These are phyloP conservation scores for Endogone sp. DNA, from an alignment of 192 early-diverging fungal species.

Conservation along the genomic window DNA sequence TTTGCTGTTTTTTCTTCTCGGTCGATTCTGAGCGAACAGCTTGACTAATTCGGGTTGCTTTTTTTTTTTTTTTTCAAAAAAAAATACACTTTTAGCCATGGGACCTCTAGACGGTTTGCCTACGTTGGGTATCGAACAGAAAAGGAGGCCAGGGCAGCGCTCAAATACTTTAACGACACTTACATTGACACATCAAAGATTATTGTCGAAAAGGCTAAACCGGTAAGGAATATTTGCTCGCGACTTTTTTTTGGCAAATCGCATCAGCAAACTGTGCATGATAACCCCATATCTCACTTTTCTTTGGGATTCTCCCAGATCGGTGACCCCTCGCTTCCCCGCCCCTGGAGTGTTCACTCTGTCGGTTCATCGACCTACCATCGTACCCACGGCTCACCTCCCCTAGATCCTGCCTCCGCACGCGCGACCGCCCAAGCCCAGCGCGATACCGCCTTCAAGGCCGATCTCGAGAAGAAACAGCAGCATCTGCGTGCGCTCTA, in stretches of 20 bases:
- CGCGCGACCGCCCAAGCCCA: constrained; percentile 21
- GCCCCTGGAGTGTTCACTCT: constrained; percentile 90
- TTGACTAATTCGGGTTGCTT: no score
- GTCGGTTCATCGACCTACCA: constrained; percentile 79
- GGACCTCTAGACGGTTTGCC: constrained; percentile 81
- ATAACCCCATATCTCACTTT: background rate
- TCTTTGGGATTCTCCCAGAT: constrained; percentile 36
- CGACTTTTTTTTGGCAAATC: background rate
- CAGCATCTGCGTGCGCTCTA: constrained; percentile 41
- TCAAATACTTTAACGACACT: constrained; percentile 84
- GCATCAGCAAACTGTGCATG: constrained; percentile 2
- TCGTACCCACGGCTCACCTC: constrained; percentile 18
- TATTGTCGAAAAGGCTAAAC: constrained; percentile 80
- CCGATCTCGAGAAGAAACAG: constrained; percentile 46
- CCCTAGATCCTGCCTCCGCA: background rate
- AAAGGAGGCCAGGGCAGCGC: constrained; percentile 77
- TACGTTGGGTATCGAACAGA: constrained; percentile 91
- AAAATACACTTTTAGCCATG: no score
- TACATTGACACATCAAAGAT: constrained; percentile 92
- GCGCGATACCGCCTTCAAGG: constrained; percentile 23
- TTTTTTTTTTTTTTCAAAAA: background rate
- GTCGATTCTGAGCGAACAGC: no score
- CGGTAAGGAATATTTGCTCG: constrained; percentile 48
- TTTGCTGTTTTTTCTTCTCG: no score
- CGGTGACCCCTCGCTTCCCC: constrained; percentile 75